phyloP scores from a whole-genome alignment of 140 eudicot species.

The Erigeron philadelphicus region DNA sequence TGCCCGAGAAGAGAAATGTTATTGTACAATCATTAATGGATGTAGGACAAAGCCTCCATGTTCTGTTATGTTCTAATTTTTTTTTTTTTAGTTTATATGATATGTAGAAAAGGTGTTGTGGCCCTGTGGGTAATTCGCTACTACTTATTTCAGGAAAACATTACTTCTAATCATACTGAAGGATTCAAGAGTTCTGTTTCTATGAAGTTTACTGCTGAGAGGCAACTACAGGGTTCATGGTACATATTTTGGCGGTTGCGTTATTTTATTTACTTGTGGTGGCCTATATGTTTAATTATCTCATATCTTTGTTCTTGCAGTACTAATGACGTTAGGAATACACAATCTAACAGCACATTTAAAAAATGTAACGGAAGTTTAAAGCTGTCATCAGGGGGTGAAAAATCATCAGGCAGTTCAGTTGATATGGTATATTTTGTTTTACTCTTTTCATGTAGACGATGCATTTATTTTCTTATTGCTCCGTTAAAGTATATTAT shows the following conservation, averaged over 20 bases:
- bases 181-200: slow-evolving; percentile 25
- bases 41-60: neutral
- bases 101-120: neutral
- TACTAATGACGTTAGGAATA: slow-evolving; percentile 10
- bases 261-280: neutral
- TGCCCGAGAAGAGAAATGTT: slow-evolving; percentile 32
- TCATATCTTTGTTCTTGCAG: slow-evolving; percentile 33
- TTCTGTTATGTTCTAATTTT: neutral
- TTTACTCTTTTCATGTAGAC: neutral
- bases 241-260: slow-evolving; percentile 16
- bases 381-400: slow-evolving; percentile 51
- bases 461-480: neutral
- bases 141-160: slow-evolving; percentile 32
- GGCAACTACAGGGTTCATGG: slow-evolving; percentile 34
- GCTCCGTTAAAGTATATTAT: neutral
- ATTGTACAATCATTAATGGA: slow-evolving; percentile 35
- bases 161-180: slow-evolving; percentile 29
- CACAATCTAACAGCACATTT: slow-evolving; percentile 21
- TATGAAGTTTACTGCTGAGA: slow-evolving; percentile 28
- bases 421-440: slow-evolving; percentile 52
- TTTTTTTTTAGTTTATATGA: neutral
- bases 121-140: neutral
- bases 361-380: slow-evolving; percentile 34
- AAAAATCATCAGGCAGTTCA: slow-evolving; percentile 35
- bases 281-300: slow-evolving; percentile 1